Base-by-base conservation (phyloP, 768 basidiomycete genomes). In the Amanita polypyramis region DNA sequence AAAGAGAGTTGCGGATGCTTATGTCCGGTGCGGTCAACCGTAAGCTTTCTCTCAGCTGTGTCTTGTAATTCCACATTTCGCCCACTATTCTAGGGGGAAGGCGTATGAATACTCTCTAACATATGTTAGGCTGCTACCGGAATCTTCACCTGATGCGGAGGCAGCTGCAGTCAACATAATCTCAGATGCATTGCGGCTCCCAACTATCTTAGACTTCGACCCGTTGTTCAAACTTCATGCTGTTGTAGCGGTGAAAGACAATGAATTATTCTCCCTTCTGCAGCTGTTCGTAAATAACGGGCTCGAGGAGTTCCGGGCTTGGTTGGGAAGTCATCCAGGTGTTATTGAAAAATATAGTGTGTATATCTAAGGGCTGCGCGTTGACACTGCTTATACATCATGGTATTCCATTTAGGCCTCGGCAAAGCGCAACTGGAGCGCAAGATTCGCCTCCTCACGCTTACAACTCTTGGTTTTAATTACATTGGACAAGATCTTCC, bases 171-270 rank as follows among this genome's bases (percentile, higher is more conserved):
- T 80, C 20, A 73, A 80, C 29, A 65, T 75, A 30, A 80, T 90
- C 52, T 73, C 77, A 5, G 67, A 75, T 5, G 81, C 85, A 15
- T 70, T 91, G 27, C 75, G 79, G 29, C 68, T 81, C 32, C 80
- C 84, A 2, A 65, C 67, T 11, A 61, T 85, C 49, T 87, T 92
- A 62, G 82, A 94, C 64, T 86, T 92, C 57, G 88, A 93, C 61
- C 62, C 80, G 5, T 65, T 90, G 23, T 81, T 90, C 70, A 83
- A 81, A 51, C 69, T 94, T 34, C 81, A 89, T 46, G 76, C 80
- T 1, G 74, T 89, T 30, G 62, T 85, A 35, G 72, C 76, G 10
- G 64, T 70, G 30, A 82, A 85, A 59, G 75, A 77, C 40, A 79
- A 86, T 59, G 80, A 81, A 27, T 70, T 90, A 9, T 90, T 83